Evolutionary conservation across 306 rosid species (phyloP).

Genomic region (Lupinus albus): DNA sequence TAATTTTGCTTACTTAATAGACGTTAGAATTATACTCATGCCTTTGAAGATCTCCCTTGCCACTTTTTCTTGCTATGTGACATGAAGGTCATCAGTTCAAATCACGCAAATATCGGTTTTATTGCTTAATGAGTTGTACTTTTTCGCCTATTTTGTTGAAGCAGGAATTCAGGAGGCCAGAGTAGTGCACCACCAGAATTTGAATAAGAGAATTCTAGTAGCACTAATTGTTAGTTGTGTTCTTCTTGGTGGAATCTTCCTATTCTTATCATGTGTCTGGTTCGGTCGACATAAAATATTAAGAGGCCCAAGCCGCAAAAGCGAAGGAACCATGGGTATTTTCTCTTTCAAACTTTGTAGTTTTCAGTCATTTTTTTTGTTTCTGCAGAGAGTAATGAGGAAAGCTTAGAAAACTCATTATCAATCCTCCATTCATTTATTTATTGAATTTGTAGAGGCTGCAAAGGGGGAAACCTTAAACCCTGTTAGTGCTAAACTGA

Average conservation of each 20-base stretch:
- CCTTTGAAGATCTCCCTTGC: slow-evolving; percentile 21
- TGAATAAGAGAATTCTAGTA: slow-evolving; percentile 69
- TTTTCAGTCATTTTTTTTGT: slow-evolving; percentile 9
- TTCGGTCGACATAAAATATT: slow-evolving; percentile 48
- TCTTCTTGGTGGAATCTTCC: slow-evolving; percentile 66
- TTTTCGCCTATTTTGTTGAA: slow-evolving; percentile 28
- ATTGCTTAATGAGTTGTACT: slow-evolving; percentile 27
- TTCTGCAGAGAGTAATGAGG: slow-evolving; percentile 27
- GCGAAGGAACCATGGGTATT: slow-evolving; percentile 58
- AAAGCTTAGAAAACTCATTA: background rate
- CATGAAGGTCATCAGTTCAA: too few relatives aligned
- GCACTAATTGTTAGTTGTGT: slow-evolving; percentile 70
- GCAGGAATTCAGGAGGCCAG: slow-evolving; percentile 59
- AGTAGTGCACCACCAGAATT: slow-evolving; percentile 65
- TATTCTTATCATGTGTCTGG: slow-evolving; percentile 60
- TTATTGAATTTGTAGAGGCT: slow-evolving; percentile 53
- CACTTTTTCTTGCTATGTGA: slow-evolving; percentile 5
- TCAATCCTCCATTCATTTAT: slow-evolving; percentile 23
- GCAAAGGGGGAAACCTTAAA: slow-evolving; percentile 51
- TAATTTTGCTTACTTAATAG: slow-evolving; percentile 13
- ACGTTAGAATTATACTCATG: slow-evolving; percentile 22
- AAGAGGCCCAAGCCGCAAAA: slow-evolving; percentile 44
- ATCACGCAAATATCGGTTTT: too few relatives aligned
- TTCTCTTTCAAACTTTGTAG: slow-evolving; percentile 22
- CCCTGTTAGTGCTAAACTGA: slow-evolving; percentile 54